Conservation (phyloP, 2,329 filamentous ascomycete genomes). For the Helicocarpus griseus region DNA sequence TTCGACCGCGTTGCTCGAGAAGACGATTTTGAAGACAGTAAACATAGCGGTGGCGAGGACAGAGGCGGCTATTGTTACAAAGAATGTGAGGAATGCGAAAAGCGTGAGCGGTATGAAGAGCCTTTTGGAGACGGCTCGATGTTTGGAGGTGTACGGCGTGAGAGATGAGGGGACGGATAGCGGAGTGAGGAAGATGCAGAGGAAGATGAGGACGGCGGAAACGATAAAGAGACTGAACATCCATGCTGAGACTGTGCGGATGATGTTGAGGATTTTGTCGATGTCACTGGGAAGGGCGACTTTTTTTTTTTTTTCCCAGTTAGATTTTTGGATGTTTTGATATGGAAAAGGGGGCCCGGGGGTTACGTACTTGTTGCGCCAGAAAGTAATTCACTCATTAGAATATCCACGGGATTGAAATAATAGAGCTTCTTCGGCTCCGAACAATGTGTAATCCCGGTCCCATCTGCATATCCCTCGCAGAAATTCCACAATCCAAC, state of each 20-base stretch:
- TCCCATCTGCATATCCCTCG: slow-evolving; percentile 67
- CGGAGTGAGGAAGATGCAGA: slow-evolving; percentile 58
- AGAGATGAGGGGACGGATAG: slow-evolving; percentile 39
- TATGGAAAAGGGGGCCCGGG: background rate
- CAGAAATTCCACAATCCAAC: slow-evolving; percentile 89
- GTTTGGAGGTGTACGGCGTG: slow-evolving; percentile 20
- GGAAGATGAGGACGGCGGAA: slow-evolving; percentile 57
- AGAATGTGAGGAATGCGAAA: slow-evolving; percentile 55
- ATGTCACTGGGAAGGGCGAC: slow-evolving; percentile 69
- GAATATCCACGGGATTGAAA: slow-evolving; percentile 81
- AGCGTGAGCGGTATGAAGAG: slow-evolving; percentile 56
- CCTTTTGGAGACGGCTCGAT: background rate
- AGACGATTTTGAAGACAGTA: slow-evolving; percentile 67
- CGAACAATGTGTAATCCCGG: slow-evolving; percentile 62
- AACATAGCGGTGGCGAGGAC: slow-evolving; percentile 77
- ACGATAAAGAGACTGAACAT: slow-evolving; percentile 87
- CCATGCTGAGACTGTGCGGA: slow-evolving; percentile 64
- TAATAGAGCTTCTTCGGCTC: slow-evolving; percentile 63
- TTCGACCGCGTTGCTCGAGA: slow-evolving; percentile 55
- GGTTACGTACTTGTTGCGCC: slow-evolving; percentile 59
- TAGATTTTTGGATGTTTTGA: background rate
- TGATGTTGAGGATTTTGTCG: slow-evolving; percentile 61
- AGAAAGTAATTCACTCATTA: slow-evolving; percentile 68
- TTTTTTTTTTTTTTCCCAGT: slow-evolving; percentile 16
- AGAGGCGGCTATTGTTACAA: slow-evolving; percentile 60